Percentiles rank a stretch among this genome's conserved stretches.
These are phyloP conservation scores for Tagetes erecta DNA, from an alignment of 129 eudicot species.

Conservation along the genomic window DNA sequence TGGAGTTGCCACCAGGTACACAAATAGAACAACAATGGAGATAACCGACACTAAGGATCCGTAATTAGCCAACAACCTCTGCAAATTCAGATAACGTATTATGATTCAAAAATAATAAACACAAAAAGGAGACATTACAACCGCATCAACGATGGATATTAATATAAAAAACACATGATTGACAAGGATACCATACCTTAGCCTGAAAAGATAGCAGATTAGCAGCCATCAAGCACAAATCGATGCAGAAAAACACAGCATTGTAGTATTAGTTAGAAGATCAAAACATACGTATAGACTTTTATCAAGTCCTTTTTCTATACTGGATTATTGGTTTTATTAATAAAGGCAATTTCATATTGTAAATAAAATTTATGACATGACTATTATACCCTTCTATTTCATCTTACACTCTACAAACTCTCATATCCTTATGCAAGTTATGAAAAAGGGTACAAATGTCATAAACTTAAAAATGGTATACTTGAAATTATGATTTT, in stretches of 20 bases:
- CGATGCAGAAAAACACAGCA: slow-evolving; percentile 45
- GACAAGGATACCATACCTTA: slow-evolving; percentile 45
- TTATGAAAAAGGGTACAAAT: background rate
- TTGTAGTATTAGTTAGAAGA: slow-evolving; percentile 24
- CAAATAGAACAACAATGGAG: slow-evolving; percentile 61
- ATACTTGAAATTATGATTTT: background rate
- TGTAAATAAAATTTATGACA: background rate
- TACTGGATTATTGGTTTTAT: background rate
- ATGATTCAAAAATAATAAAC: background rate
- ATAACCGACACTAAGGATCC: slow-evolving; percentile 78
- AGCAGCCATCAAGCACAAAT: slow-evolving; percentile 30
- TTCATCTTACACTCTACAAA: background rate
- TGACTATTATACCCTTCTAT: background rate
- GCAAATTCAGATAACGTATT: slow-evolving; percentile 31
- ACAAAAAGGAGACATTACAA: background rate
- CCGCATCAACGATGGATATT: slow-evolving; percentile 2
- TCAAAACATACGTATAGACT: background rate
- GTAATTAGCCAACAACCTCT: slow-evolving; percentile 75
- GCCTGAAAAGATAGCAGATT: slow-evolving; percentile 46
- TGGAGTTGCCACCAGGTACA: slow-evolving; percentile 76
- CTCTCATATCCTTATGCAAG: background rate
- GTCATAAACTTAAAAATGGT: background rate
- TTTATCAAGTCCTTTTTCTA: background rate
- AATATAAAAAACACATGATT: background rate
- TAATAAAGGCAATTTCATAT: background rate